Conservation (phyloP, 1,284 basidiomycete species). For the Mrakiaceae sp. region DNA sequence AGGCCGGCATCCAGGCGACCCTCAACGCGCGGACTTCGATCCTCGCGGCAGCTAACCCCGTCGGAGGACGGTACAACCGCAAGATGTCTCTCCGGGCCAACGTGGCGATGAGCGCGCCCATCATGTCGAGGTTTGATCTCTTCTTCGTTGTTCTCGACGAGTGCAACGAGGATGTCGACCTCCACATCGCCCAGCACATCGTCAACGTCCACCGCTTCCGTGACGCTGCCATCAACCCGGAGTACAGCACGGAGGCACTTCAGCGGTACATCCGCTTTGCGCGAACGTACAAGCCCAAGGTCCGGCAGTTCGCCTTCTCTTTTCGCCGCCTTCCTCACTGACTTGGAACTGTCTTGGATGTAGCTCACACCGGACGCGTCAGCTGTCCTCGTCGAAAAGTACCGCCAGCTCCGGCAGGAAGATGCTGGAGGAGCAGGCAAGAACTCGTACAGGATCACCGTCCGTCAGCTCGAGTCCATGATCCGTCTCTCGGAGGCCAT, state of each 20-base stretch:
- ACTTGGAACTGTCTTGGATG: no score
- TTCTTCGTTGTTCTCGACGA: slow-evolving; percentile 99
- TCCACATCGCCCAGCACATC: slow-evolving; percentile 92
- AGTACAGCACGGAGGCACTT: slow-evolving; percentile 91
- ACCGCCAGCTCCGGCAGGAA: slow-evolving; percentile 81
- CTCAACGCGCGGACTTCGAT: slow-evolving; percentile 97
- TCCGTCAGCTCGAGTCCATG: slow-evolving; percentile 93
- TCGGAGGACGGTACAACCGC: slow-evolving; percentile 91
- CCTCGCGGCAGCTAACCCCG: slow-evolving; percentile 93
- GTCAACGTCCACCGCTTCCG: slow-evolving; percentile 95
- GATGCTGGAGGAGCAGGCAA: slow-evolving; percentile 76
- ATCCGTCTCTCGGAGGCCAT: slow-evolving; percentile 94
- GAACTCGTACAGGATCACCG: slow-evolving; percentile 92
- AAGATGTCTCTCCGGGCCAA: slow-evolving; percentile 91
- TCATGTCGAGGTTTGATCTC: slow-evolving; percentile 98
- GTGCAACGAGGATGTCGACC: slow-evolving; percentile 84
- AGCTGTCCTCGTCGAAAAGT: slow-evolving; percentile 90
- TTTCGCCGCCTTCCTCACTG: background rate
- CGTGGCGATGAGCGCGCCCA: slow-evolving; percentile 95
- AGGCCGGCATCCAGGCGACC: slow-evolving; percentile 97
- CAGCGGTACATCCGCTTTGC: slow-evolving; percentile 96
- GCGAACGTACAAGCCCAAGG: slow-evolving; percentile 91
- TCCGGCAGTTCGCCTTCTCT: slow-evolving; percentile 30
- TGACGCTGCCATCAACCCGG: slow-evolving; percentile 86
- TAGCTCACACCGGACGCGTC: slow-evolving; percentile 87